A percentile compares a stretch with the other conserved stretches of the same genome.
phyloP scores from a whole-genome alignment of 768 basidiomycete species.

The Leccinum longicurvipes region DNA sequence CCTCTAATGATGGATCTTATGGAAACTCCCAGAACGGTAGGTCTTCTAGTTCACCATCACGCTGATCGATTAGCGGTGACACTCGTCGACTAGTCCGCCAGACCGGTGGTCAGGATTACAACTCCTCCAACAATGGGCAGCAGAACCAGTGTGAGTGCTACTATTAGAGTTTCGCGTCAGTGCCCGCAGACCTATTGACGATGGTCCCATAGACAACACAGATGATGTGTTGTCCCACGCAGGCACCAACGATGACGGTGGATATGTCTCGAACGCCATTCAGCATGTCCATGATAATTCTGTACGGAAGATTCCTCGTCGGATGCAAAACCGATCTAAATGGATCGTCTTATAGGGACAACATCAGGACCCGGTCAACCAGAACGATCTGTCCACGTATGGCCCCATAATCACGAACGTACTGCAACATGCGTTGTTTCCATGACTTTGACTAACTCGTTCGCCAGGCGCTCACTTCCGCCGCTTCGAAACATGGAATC shows the following conservation, averaged over 20 bases:
- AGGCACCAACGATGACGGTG: constrained; percentile 6
- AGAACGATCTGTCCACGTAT: constrained; percentile 13
- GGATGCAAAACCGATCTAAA: not conserved
- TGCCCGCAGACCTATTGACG: constrained; percentile 6
- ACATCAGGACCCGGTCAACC: constrained; percentile 15
- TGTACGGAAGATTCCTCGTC: constrained; percentile 8
- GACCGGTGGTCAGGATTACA: constrained; percentile 67
- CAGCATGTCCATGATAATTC: constrained; percentile 21
- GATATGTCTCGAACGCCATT: constrained; percentile 16
- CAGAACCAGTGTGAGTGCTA: constrained; percentile 23
- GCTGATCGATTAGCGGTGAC: constrained; percentile 11
- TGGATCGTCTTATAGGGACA: constrained; percentile 4
- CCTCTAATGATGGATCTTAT: not conserved
- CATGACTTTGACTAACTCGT: constrained; percentile 1
- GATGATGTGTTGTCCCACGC: constrained; percentile 61
- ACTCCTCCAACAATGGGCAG: constrained; percentile 47
- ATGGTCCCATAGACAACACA: constrained; percentile 50
- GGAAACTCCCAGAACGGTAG: not conserved
- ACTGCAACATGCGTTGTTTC: not conserved
- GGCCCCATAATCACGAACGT: constrained; percentile 21
- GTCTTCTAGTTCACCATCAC: not conserved
- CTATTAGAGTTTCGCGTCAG: not conserved
- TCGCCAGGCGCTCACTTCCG: constrained; percentile 17
- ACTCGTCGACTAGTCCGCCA: constrained; percentile 36
- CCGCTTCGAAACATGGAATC: constrained; percentile 30